Base-by-base conservation (phyloP, 139 green algal genomes). In the Chlamydomonas applanata region DNA sequence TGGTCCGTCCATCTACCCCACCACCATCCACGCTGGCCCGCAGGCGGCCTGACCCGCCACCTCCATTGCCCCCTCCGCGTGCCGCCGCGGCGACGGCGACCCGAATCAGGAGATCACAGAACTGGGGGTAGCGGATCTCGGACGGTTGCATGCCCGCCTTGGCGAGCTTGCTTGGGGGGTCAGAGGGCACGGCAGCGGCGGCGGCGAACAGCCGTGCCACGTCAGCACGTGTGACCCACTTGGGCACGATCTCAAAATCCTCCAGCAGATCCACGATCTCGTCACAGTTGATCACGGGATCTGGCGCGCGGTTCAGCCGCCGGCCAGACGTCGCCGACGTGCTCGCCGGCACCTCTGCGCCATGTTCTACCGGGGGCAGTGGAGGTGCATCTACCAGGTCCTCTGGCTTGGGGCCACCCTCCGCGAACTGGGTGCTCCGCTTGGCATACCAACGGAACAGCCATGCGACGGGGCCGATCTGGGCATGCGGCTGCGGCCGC, bases 361-460 rank as follows among this genome's bases (percentile, higher is more conserved):
- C 40, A 7, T 49, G 40, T 11, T 49, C 40, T 49, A 49, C 7
- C 4, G 65, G 32, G 24, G 65, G 65, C 40, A 72, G 32, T 7
- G 65, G 32, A 17, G 65, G 65, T 7, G 65, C 65, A 16, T 72
- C 65, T 9, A 44, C 7, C 24, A 72, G 65, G 65, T 53, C 65
- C 16, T n/a, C 65, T 14, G 30, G 11, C 40, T 4, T 24, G 25
- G 65, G 65, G 33, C 25, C 14, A 7, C 65, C 65, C 34, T 30
- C 22, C 3, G 40, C 16, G 17, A 72, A 72, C 65, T 72, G 65
- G 4, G 65, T 60, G 19, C 25, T 33, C 4, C 65, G 35, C n/a
- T 56, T 53, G 35, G 65, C 46, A 29, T 72, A 72, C 65, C 65
- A 72, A 7, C 65, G 44, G 65, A 72, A 72, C 32, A 72, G 24